Conservation (phyloP, 345 rosid genomes). For the Pistacia atlantica region DNA sequence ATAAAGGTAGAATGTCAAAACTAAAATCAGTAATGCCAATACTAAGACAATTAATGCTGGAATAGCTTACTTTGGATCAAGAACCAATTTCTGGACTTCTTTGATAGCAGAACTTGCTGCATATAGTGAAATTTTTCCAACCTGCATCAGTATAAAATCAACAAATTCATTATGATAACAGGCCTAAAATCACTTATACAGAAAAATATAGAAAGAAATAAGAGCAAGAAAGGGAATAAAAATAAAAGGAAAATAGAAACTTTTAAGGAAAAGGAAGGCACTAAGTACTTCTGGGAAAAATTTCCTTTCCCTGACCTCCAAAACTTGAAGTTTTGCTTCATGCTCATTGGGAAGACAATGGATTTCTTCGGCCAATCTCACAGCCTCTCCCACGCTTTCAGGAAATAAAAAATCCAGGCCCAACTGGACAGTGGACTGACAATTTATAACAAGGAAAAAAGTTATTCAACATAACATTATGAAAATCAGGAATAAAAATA, state of each 20-base stretch:
- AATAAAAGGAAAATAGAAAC: neutral
- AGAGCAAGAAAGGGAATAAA: neutral
- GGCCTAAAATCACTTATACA: neutral
- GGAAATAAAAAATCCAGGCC: slow-evolving; percentile 93
- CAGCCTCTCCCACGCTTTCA: slow-evolving; percentile 84
- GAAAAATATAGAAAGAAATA: neutral
- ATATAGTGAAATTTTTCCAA: slow-evolving; percentile 82
- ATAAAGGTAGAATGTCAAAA: neutral
- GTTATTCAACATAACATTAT: neutral
- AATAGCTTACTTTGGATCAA: slow-evolving; percentile 81
- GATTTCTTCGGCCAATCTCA: slow-evolving; percentile 76
- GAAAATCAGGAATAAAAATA: neutral
- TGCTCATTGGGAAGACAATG: slow-evolving; percentile 87
- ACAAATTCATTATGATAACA: slow-evolving; percentile 14
- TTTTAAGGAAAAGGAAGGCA: slow-evolving; percentile 16
- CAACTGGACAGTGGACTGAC: slow-evolving; percentile 88
- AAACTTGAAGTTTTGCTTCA: slow-evolving; percentile 78
- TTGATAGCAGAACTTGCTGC: slow-evolving; percentile 98
- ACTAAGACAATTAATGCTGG: neutral
- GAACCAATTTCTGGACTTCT: slow-evolving; percentile 92
- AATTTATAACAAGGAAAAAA: slow-evolving; percentile 23
- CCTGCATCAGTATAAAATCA: slow-evolving; percentile 49
- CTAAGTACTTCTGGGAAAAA: slow-evolving; percentile 20
- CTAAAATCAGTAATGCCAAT: neutral
- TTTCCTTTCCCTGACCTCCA: slow-evolving; percentile 63